phyloP scores from a whole-genome alignment of 805 yeast genomes.

The Teunomyces aglyptinius region DNA sequence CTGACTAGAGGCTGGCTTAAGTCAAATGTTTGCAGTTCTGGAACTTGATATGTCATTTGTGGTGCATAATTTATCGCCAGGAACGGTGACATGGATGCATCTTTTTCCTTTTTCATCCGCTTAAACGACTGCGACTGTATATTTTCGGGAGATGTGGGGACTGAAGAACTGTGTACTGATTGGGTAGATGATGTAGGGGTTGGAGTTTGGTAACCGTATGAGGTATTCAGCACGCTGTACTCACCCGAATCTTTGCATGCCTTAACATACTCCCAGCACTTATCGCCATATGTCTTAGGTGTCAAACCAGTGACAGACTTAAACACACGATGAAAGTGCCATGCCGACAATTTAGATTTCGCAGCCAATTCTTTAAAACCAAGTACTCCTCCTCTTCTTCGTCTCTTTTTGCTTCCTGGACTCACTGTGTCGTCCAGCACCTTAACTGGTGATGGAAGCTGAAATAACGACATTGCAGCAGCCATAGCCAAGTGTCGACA shows the following conservation, averaged over 20 bases:
- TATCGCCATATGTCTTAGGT: conserved; percentile 86
- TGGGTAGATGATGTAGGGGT: conserved; percentile 7
- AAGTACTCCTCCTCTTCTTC: conserved; percentile 73
- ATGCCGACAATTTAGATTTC: conserved; percentile 77
- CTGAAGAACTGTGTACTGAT: conserved; percentile 6
- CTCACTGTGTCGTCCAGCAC: conserved; percentile 17
- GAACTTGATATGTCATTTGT: conserved; percentile 7
- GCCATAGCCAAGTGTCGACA: conserved; percentile 83
- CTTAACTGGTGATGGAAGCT: conserved; percentile 14
- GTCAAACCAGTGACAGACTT: conserved; percentile 83
- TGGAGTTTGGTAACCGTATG: conserved; percentile 11
- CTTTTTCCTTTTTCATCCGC: conserved; percentile 12
- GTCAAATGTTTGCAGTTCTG: conserved; percentile 14
- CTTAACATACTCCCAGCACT: conserved; percentile 55
- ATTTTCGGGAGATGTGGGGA: conserved; percentile 12
- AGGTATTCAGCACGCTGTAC: conserved; percentile 1
- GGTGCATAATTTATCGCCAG: conserved; percentile 8
- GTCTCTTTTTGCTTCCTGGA: conserved; percentile 37
- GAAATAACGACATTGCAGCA: conserved; percentile 51
- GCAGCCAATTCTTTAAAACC: conserved; percentile 88
- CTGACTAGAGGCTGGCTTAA: conserved; percentile 9
- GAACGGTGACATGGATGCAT: conserved; percentile 1
- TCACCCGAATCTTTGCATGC: conserved; percentile 20
- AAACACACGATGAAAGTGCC: conserved; percentile 93
- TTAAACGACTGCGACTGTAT: conserved; percentile 10